Percentiles rank a stretch among this genome's conserved stretches.
Evolutionary conservation across 2,329 filamentous ascomycete genomes (phyloP).

Genomic region (Ceratocystis harringtonii): DNA sequence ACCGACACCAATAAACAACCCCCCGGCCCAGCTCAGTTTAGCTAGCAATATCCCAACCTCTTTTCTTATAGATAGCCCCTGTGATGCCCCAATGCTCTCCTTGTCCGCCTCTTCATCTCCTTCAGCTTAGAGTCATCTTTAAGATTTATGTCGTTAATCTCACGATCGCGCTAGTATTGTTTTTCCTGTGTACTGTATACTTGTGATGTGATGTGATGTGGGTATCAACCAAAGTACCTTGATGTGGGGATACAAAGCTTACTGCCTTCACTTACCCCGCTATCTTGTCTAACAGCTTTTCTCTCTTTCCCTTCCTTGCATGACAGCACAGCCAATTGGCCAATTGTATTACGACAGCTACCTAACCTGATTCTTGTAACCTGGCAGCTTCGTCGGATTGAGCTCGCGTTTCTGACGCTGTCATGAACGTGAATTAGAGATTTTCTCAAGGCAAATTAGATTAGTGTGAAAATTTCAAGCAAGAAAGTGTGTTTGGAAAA

Average conservation of each 20-base stretch:
- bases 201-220: too few relatives aligned
- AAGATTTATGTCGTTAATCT: slow-evolving; percentile 1
- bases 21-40: background rate
- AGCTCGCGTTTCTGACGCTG: background rate
- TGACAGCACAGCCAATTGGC: background rate
- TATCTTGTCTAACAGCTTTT: background rate
- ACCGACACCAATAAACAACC: background rate
- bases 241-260: background rate
- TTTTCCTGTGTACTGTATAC: background rate
- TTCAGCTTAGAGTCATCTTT: slow-evolving; percentile 1
- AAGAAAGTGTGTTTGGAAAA: background rate
- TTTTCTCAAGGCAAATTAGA: background rate
- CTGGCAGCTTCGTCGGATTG: too few relatives aligned
- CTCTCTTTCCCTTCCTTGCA: background rate
- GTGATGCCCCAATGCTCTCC: background rate
- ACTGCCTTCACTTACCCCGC: background rate
- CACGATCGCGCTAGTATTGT: background rate
- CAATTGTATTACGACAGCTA: background rate
- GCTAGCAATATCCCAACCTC: background rate
- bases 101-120: background rate
- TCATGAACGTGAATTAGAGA: background rate
- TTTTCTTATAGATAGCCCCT: background rate
- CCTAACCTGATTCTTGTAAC: background rate
- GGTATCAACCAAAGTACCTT: background rate
- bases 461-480: background rate